These are phyloP conservation scores for Fagopyrum homotropicum DNA, from an alignment of 148 eudicot species.

Conservation along the genomic window DNA sequence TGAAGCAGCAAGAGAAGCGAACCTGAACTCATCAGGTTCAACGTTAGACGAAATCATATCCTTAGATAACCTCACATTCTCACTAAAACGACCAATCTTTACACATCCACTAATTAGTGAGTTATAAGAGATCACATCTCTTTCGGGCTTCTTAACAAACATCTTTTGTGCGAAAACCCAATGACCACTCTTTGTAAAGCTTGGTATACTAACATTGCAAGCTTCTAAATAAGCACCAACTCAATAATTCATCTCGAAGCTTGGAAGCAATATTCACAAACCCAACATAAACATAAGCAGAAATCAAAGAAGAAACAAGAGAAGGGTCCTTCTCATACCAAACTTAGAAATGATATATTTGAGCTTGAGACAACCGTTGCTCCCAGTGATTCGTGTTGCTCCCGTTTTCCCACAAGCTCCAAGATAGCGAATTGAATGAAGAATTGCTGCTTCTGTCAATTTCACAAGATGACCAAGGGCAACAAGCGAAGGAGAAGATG, in stretches of 20 bases:
- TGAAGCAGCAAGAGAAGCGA: constrained; percentile 44
- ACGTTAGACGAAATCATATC: constrained; percentile 34
- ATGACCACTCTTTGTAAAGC: constrained; percentile 45
- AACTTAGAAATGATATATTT: constrained; percentile 43
- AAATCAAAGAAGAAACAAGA: no score
- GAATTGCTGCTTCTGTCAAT: no score
- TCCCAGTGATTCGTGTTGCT: no score
- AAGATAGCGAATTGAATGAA: no score
- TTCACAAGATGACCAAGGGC: no score
- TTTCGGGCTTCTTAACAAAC: constrained; percentile 31
- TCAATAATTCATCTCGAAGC: constrained; percentile 33
- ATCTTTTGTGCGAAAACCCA: constrained; percentile 42
- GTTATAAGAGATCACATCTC: constrained; percentile 67
- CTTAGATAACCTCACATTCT: constrained; percentile 36
- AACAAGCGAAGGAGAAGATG: no score
- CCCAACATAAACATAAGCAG: constrained; percentile 29
- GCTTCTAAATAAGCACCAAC: constrained; percentile 26
- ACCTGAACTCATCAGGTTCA: constrained; percentile 58
- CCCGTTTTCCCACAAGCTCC: no score
- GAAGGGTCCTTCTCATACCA: constrained; percentile 39
- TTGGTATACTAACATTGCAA: constrained; percentile 39
- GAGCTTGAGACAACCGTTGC: no score
- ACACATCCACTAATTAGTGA: constrained; percentile 52
- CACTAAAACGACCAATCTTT: constrained; percentile 39
- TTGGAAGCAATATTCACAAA: constrained; percentile 26